Evolutionary conservation across 768 basidiomycete genomes (phyloP).

Genomic region (Amanita rimosa): DNA sequence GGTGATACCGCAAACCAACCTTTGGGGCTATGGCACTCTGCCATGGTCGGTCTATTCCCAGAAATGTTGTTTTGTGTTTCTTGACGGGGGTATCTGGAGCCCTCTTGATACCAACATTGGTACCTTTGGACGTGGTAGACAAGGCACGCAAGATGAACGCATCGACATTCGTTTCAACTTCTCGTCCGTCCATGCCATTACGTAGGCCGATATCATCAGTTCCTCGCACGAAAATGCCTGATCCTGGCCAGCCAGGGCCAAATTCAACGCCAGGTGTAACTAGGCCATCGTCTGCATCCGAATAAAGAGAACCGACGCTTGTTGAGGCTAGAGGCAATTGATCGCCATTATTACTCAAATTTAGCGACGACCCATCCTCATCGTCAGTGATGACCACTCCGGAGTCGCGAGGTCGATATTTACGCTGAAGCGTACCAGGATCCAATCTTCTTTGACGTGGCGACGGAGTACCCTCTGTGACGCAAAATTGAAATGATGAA

Average conservation of each 20-base stretch:
- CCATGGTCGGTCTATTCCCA: slow-evolving; percentile 58
- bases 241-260: slow-evolving; percentile 52
- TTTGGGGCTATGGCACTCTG: slow-evolving; percentile 70
- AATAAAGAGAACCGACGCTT: slow-evolving; percentile 49
- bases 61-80: slow-evolving; percentile 47
- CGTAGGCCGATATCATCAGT: slow-evolving; percentile 23
- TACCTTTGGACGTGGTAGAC: slow-evolving; percentile 41
- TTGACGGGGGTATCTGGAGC: slow-evolving; percentile 81
- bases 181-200: neutral
- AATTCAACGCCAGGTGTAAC: slow-evolving; percentile 50
- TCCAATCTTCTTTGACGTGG: slow-evolving; percentile 29
- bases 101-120: slow-evolving; percentile 38
- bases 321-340: slow-evolving; percentile 40
- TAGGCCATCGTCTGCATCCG: slow-evolving; percentile 53
- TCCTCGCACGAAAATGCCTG: slow-evolving; percentile 27
- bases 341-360: slow-evolving; percentile 14
- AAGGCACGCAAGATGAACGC: slow-evolving; percentile 66
- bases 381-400: slow-evolving; percentile 55
- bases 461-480: slow-evolving; percentile 48
- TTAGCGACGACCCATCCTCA: slow-evolving; percentile 22
- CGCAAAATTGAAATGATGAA: slow-evolving; percentile 44
- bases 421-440: slow-evolving; percentile 37
- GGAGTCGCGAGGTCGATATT: slow-evolving; percentile 65
- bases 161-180: slow-evolving; percentile 33
- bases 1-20: slow-evolving; percentile 41